phyloP scores from a whole-genome alignment of 441 rosid genomes.

The Aquilaria agallochum region DNA sequence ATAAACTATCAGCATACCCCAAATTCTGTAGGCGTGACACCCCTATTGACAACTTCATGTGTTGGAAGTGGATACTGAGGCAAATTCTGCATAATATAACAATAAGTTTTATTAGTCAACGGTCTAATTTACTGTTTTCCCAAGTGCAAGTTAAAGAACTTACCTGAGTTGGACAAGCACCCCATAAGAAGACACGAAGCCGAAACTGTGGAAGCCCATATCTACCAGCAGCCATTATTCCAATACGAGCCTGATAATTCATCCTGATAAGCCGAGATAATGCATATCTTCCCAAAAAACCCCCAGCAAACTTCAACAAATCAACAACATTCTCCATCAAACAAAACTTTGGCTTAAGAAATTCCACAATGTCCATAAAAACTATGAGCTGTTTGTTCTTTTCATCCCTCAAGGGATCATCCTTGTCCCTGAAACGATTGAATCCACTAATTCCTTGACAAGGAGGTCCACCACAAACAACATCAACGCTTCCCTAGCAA shows the following conservation, averaged over 20 bases:
- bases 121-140: neutral
- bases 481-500: conserved; percentile 62
- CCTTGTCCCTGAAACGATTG: conserved; percentile 58
- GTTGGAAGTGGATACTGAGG: conserved; percentile 86
- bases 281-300: conserved; percentile 69
- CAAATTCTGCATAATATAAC: conserved; percentile 36
- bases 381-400: conserved; percentile 62
- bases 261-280: conserved; percentile 53
- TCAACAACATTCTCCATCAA: conserved; percentile 92
- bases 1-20: conserved; percentile 31
- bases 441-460: conserved; percentile 92
- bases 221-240: conserved; percentile 87
- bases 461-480: conserved; percentile 86
- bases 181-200: conserved; percentile 80
- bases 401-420: conserved; percentile 53
- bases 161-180: conserved; percentile 57
- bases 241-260: conserved; percentile 72
- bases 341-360: conserved; percentile 57
- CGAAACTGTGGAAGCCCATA: conserved; percentile 90
- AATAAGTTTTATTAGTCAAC: conserved; percentile 5
- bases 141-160: neutral
- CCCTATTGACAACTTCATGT: conserved; percentile 65
- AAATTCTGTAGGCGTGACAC: conserved; percentile 55
- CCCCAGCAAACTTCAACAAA: conserved; percentile 49
- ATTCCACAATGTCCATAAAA: conserved; percentile 68